Conservation (phyloP, 2,329 filamentous ascomycete genomes). For the Alternaria sp. region DNA sequence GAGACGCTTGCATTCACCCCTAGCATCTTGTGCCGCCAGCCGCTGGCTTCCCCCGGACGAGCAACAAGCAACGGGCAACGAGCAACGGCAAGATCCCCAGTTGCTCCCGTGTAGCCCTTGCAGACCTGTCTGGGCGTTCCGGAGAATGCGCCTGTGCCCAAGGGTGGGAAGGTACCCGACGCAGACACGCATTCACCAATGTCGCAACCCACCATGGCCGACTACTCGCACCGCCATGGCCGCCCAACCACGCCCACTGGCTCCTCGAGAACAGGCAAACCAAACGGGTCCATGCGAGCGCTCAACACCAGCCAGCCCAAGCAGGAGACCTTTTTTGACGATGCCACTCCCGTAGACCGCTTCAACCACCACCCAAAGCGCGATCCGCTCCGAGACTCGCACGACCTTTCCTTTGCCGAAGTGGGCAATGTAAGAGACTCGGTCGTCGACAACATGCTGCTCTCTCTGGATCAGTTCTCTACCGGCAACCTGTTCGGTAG, state of each 20-base stretch:
- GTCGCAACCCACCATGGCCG: conserved; percentile 33
- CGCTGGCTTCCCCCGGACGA: conserved; percentile 9
- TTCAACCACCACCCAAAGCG: conserved; percentile 27
- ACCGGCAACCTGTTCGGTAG: conserved; percentile 30
- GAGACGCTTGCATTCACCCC: conserved; percentile 21
- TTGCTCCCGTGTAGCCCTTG: conserved; percentile 22
- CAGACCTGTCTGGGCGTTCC: conserved; percentile 23
- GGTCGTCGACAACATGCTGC: conserved; percentile 92
- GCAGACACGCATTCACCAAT: conserved; percentile 26
- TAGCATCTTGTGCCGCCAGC: conserved; percentile 12
- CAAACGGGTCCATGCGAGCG: conserved; percentile 36
- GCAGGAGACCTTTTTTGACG: conserved; percentile 50
- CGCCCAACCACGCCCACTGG: conserved; percentile 46
- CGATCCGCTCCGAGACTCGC: conserved; percentile 65
- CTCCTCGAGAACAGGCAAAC: conserved; percentile 34
- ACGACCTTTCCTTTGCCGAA: conserved; percentile 84
- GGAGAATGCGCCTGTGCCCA: conserved; percentile 43
- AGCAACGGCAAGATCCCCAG: conserved; percentile 20
- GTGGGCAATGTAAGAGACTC: conserved; percentile 77
- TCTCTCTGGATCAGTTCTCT: conserved; percentile 79
- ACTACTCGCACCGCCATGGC: conserved; percentile 32
- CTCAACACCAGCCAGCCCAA: conserved; percentile 43
- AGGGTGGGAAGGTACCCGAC: conserved; percentile 28
- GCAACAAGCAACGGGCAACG: conserved; percentile 19
- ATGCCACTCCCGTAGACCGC: conserved; percentile 48